Base-by-base conservation (phyloP, 306 rosid species). In the Prunus davidiana region DNA sequence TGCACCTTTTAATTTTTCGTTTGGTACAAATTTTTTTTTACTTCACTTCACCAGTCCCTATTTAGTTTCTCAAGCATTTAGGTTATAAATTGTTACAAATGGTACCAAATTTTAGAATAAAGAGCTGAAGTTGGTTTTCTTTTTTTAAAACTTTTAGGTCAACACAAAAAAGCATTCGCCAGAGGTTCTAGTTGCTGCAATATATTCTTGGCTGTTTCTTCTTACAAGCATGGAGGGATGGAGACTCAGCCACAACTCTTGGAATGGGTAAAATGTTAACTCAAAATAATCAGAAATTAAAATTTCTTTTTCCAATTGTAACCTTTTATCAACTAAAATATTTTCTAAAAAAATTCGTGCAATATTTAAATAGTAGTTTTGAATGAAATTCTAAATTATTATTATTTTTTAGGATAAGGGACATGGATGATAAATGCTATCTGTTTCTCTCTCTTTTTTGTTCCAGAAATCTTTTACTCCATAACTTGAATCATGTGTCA, bases 191-290 rank as follows among this genome's bases (percentile, higher is more conserved):
- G 69, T 80, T 68, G 82, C 81, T 6, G 83, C 85, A 52, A 50
- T 78, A 49, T 70, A 76, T 25, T 63, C 86, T 74, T 85, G 89
- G 89, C 49, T 68, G 20, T 82, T 85, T 62, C 82, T 85, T 58
- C 77, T 80, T 46, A 34, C 89, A 56, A 55, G 68, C 9, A 28
- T 66, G 58, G 82, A 79, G 50, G 75, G 78, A 50, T 79, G 84
- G 69, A 64, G 76, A 13, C 69, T 82, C 67, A 77, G 25, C 68
- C 45, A 52, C 72, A 76, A 57, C 56, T 52, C 19, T 24, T 85
- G 84, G 89, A 69, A 73, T 72, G 86, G 82, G 86, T 82, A 77
- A 22, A 64, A 6, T 28, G 41, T 67, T 12, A 50, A 60, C 61
- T 27, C 55, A n/a, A 78, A 20, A 49, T 75, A 19, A 46, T 19